These are phyloP conservation scores for Escovopsis weberi DNA, from an alignment of 2,329 filamentous ascomycete genomes.

Conservation along the genomic window DNA sequence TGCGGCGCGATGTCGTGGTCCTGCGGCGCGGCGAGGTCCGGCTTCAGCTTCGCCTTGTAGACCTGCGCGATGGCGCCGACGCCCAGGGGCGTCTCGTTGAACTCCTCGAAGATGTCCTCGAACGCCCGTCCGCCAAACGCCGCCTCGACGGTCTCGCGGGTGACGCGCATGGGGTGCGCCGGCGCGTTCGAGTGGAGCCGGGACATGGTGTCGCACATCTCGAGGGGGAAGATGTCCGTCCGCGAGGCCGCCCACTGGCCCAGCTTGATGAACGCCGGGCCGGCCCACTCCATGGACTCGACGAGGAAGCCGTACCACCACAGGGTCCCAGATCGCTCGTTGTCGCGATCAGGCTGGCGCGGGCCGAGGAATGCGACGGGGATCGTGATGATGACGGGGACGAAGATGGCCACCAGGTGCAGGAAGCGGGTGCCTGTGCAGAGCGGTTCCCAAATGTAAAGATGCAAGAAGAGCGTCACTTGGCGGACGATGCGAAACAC, in stretches of 20 bases:
- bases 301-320: constrained; percentile 95
- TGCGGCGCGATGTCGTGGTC: constrained; percentile 32
- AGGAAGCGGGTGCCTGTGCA: constrained; percentile 80
- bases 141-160: constrained; percentile 62
- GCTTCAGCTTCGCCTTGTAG: constrained; percentile 85
- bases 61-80: constrained; percentile 96
- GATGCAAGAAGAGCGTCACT: constrained; percentile 52
- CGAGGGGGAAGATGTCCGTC: constrained; percentile 86
- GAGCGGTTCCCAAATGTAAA: constrained; percentile 69
- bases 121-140: constrained; percentile 73
- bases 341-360: constrained; percentile 46
- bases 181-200: constrained; percentile 89
- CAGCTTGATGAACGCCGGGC: constrained; percentile 95
- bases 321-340: constrained; percentile 66
- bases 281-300: constrained; percentile 77
- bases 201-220: constrained; percentile 89
- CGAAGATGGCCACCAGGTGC: constrained; percentile 75
- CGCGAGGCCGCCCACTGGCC: constrained; percentile 97
- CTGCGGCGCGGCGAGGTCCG: constrained; percentile 53
- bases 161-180: constrained; percentile 70
- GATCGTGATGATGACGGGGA: constrained; percentile 70
- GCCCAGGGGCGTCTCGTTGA: constrained; percentile 75
- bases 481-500: constrained; percentile 42
- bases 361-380: constrained; percentile 69
- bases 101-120: constrained; percentile 91